Conservation (phyloP, 2,329 filamentous ascomycete genomes). For the Trichoderma sp. region DNA sequence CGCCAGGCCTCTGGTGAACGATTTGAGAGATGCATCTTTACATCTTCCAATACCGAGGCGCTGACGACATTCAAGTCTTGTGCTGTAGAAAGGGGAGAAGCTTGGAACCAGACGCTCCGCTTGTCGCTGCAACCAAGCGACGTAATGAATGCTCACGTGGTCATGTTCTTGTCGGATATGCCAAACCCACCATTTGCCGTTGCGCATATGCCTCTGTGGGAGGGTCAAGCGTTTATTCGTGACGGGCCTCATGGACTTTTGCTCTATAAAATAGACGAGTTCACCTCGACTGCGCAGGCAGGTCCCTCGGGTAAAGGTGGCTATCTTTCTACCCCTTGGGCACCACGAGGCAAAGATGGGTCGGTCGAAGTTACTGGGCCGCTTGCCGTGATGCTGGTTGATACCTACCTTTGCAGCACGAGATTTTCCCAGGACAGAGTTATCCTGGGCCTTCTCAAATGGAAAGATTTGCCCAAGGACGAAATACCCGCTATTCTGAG, state of each 20-base stretch:
- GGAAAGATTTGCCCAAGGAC: conserved; percentile 72
- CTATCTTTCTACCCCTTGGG: conserved; percentile 83
- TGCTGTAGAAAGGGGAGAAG: conserved; percentile 71
- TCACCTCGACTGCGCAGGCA: conserved; percentile 66
- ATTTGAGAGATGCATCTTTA: conserved; percentile 82
- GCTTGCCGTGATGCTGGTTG: conserved; percentile 72
- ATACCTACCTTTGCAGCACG: conserved; percentile 91
- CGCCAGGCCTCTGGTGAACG: conserved; percentile 73
- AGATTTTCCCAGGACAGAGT: conserved; percentile 89
- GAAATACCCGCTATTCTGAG: conserved; percentile 72
- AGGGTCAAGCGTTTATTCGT: conserved; percentile 80
- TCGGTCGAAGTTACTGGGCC: conserved; percentile 75
- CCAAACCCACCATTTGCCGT: conserved; percentile 87
- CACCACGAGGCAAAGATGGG: conserved; percentile 61
- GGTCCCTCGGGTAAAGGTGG: conserved; percentile 71
- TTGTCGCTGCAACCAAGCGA: conserved; percentile 75
- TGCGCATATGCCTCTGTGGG: conserved; percentile 92
- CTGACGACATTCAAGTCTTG: conserved; percentile 87
- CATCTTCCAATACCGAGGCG: conserved; percentile 75
- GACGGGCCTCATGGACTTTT: conserved; percentile 80
- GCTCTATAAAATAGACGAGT: conserved; percentile 88
- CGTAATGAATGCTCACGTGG: conserved; percentile 77
- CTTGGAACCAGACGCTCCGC: conserved; percentile 85
- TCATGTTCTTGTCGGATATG: conserved; percentile 84
- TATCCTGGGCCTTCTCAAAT: conserved; percentile 78